These are phyloP conservation scores for Aaosphaeria arxii DNA, from an alignment of 2,329 filamentous ascomycete genomes.

Conservation along the genomic window DNA sequence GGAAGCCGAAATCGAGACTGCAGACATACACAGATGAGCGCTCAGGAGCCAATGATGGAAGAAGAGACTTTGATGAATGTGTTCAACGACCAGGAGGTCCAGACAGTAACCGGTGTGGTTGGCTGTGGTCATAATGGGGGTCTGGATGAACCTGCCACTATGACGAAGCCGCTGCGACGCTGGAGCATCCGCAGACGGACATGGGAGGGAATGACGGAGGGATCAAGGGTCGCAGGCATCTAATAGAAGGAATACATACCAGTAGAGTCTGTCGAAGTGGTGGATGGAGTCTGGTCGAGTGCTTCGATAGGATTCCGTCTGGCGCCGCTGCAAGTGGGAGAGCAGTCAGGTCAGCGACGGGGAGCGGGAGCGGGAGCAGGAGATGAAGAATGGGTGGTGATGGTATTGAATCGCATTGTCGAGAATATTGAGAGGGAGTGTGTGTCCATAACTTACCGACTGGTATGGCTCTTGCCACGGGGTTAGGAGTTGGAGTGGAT, in stretches of 20 bases:
- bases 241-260: conserved; percentile 32
- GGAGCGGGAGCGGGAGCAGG: conserved; percentile 24
- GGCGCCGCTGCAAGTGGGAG: conserved; percentile 30
- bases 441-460: too few species aligned
- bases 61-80: conserved; percentile 14
- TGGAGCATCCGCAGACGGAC: conserved; percentile 13
- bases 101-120: conserved; percentile 17
- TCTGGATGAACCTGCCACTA: conserved; percentile 27
- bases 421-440: conserved; percentile 2
- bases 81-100: conserved; percentile 13
- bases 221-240: conserved; percentile 28
- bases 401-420: conserved; percentile 10
- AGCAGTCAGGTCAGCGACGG: conserved; percentile 27
- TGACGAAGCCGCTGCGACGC: conserved; percentile 22
- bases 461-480: too few species aligned
- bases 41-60: conserved; percentile 13
- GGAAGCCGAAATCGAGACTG: conserved; percentile 20
- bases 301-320: conserved; percentile 33
- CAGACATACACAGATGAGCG: conserved; percentile 17
- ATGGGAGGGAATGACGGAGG: conserved; percentile 10
- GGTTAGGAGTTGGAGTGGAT: too few species aligned
- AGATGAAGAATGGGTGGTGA: conserved; percentile 9
- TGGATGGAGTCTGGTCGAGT: conserved; percentile 22
- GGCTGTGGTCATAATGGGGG: conserved; percentile 27
- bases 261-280: conserved; percentile 18